Evolutionary conservation across 2,329 filamentous ascomycete genomes (phyloP).

Genomic region (Xylaria sp.): DNA sequence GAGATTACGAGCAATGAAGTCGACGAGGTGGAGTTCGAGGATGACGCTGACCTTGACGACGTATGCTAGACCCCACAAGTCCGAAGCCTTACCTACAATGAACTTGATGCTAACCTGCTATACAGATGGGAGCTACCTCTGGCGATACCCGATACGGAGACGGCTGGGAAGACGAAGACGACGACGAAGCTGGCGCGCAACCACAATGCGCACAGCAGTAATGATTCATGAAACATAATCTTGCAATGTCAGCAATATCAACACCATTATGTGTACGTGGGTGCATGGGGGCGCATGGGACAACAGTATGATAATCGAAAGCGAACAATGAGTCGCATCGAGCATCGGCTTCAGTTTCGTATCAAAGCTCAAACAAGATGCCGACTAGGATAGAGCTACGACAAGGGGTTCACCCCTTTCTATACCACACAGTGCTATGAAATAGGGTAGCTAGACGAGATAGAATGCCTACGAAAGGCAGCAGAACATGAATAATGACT

Average conservation of each 20-base stretch:
- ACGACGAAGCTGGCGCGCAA: constrained; percentile 60
- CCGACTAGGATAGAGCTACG: constrained; percentile 6
- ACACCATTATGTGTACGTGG: constrained; percentile 9
- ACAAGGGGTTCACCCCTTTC: constrained; percentile 5
- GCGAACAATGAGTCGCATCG: constrained; percentile 3
- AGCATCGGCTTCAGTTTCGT: not conserved
- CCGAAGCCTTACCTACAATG: not conserved
- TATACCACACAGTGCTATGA: constrained; percentile 4
- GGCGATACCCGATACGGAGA: constrained; percentile 61
- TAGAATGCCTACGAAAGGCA: constrained; percentile 15
- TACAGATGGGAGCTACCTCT: constrained; percentile 64
- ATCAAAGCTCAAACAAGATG: not conserved
- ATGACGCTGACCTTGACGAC: constrained; percentile 76
- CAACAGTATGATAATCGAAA: constrained; percentile 1
- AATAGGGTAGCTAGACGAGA: constrained; percentile 20
- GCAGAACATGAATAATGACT: constrained; percentile 10
- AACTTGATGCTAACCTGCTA: not conserved
- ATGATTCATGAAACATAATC: constrained; percentile 32
- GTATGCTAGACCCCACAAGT: constrained; percentile 38
- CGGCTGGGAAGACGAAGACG: constrained; percentile 68
- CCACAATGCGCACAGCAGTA: constrained; percentile 72
- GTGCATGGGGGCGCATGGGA: constrained; percentile 13
- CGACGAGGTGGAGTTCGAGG: constrained; percentile 83
- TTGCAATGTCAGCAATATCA: constrained; percentile 19
- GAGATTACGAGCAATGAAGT: constrained; percentile 66